Conservation (phyloP, 2,329 filamentous ascomycete species). For the Fusarium solani-melongenae region DNA sequence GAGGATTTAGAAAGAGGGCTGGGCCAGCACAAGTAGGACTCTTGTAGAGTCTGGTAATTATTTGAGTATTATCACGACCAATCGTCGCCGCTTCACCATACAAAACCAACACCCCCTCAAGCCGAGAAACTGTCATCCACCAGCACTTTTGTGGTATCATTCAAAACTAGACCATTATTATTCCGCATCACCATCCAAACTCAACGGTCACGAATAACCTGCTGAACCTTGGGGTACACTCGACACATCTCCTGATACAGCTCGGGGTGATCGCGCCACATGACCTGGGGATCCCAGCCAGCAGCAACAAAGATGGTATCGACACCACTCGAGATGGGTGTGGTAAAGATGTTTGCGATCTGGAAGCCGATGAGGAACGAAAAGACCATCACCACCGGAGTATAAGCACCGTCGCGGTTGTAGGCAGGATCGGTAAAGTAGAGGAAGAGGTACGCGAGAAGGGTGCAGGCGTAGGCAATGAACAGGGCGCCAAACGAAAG, state of each 20-base stretch:
- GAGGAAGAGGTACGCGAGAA: constrained; percentile 89
- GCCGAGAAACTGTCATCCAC: not conserved
- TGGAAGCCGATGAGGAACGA: constrained; percentile 91
- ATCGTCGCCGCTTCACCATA: not conserved
- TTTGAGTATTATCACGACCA: not conserved
- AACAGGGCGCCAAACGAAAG: constrained; percentile 83
- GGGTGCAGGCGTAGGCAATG: constrained; percentile 82
- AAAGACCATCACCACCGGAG: constrained; percentile 83
- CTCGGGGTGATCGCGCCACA: constrained; percentile 84
- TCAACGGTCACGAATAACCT: constrained; percentile 67
- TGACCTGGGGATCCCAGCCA: constrained; percentile 75
- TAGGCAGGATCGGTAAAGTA: constrained; percentile 83
- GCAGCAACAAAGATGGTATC: constrained; percentile 90
- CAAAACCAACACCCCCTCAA: not conserved
- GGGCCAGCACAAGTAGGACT: not conserved
- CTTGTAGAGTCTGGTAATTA: not conserved
- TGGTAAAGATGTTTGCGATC: constrained; percentile 89
- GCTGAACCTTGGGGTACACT: constrained; percentile 86
- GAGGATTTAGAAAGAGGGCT: not conserved
- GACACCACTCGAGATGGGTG: constrained; percentile 87
- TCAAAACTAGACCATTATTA: not conserved
- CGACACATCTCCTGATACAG: constrained; percentile 82
- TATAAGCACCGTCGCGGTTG: constrained; percentile 75
- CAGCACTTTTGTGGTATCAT: constrained; percentile 28
- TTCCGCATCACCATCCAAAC: not conserved